Conservation (phyloP, 768 basidiomycete genomes). For the Suillus americanus region DNA sequence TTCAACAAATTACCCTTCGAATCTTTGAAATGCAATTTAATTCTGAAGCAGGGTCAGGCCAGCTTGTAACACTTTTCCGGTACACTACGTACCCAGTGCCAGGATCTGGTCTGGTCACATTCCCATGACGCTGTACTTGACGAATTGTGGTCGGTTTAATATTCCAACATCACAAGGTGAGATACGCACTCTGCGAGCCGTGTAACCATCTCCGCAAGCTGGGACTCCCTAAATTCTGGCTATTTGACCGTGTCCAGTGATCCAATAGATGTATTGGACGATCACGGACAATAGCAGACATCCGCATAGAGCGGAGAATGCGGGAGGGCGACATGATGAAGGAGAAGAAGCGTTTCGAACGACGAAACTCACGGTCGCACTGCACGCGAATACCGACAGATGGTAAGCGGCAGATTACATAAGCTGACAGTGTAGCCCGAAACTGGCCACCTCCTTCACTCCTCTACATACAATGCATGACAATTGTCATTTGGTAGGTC, state of each 20-base stretch:
- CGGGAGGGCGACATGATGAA: neutral
- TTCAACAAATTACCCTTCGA: conserved; percentile 80
- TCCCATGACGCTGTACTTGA: conserved; percentile 43
- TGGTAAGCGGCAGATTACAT: neutral
- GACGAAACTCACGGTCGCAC: too few relatives aligned
- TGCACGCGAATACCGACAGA: neutral
- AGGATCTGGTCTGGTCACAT: conserved; percentile 56
- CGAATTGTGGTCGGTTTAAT: neutral
- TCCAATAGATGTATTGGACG: neutral
- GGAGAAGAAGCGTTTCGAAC: too few relatives aligned
- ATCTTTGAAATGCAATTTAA: conserved; percentile 90
- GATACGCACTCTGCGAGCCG: conserved; percentile 17
- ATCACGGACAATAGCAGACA: neutral
- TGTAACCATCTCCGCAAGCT: conserved; percentile 12
- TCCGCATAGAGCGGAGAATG: neutral
- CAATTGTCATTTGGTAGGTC: neutral
- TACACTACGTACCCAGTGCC: conserved; percentile 60
- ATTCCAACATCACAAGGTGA: neutral
- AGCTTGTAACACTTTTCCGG: neutral
- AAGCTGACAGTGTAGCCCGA: neutral
- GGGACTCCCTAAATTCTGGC: neutral
- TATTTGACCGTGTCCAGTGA: neutral
- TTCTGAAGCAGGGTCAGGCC: conserved; percentile 42
- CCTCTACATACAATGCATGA: neutral
- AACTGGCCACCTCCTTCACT: neutral